A percentile compares a stretch with the other conserved stretches of the same genome.
Evolutionary conservation across 2,329 filamentous ascomycete species (phyloP).

Genomic region (Ophiostoma tasmaniense): DNA sequence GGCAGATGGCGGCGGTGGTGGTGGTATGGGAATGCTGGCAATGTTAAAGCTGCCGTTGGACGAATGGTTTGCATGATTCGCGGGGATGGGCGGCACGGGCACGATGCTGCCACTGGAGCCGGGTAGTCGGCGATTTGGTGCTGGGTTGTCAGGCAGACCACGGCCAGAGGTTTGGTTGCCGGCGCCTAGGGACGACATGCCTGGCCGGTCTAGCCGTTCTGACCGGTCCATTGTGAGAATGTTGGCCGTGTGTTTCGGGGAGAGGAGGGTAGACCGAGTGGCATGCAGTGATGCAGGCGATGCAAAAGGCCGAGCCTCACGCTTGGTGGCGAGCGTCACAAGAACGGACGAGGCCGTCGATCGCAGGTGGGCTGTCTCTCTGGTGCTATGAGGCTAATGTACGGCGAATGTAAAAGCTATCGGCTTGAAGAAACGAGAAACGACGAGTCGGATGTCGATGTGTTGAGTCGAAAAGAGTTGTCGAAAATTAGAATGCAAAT

Average conservation of each 20-base stretch:
- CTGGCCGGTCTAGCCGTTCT: slow-evolving; percentile 18
- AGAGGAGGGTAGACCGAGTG: not conserved
- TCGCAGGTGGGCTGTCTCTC: slow-evolving; percentile 7
- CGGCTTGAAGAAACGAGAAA: not conserved
- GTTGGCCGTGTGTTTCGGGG: not conserved
- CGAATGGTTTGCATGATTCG: slow-evolving; percentile 13
- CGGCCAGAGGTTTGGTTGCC: slow-evolving; percentile 18
- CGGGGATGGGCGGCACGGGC: slow-evolving; percentile 20
- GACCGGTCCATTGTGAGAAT: slow-evolving; percentile 18
- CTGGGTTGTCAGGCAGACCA: slow-evolving; percentile 32
- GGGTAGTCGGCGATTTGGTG: slow-evolving; percentile 28
- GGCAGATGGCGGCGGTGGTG: slow-evolving; percentile 31
- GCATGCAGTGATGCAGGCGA: not conserved
- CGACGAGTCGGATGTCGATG: not conserved
- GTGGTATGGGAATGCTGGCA: slow-evolving; percentile 26
- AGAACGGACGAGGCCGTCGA: slow-evolving; percentile 6
- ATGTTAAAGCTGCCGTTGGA: slow-evolving; percentile 10
- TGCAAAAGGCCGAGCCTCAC: not conserved
- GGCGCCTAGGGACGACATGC: slow-evolving; percentile 15
- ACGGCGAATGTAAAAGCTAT: not conserved
- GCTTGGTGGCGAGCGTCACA: not conserved
- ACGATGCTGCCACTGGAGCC: slow-evolving; percentile 23
- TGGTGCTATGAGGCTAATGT: not conserved
- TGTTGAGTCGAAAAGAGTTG: not conserved
- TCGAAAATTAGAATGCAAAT: not conserved